Base-by-base conservation (phyloP, 2,329 filamentous ascomycete genomes). In the Trichoderma sp. region DNA sequence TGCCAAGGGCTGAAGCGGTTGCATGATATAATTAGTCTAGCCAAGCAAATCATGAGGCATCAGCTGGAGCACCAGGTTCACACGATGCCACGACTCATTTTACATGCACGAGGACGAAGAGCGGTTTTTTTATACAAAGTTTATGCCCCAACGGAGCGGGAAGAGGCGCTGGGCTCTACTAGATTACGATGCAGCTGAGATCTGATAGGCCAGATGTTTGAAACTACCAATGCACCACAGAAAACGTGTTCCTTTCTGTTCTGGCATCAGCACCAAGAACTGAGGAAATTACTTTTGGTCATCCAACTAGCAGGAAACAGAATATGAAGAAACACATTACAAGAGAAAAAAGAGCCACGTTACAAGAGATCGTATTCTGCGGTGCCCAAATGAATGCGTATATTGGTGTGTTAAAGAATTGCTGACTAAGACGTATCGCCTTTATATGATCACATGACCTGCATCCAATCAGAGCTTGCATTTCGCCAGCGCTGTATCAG, bases 361-460 rank as follows among this genome's bases (percentile, higher is more conserved):
- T 40, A 7, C 2, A 40, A 6, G 14, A 40, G 37, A 6, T 5
- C 14, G 16, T 40, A 6, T 14, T 40, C 37, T 40, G 37, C 16
- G 35, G 37, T 6, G 0, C 37, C 19, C 37, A 11, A 14, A 29
- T 19, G 31, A 14, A 40, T 16, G 31, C 19, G 19, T 14, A 29
- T 31, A 7, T 31, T 31, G 31, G 8, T 33, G 31, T 8, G 1
- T 55, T 21, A 24, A 1, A 52, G 37, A 0, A 2, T 8, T 55
- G 66, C n/a, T 68, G 58, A 68, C 66, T 68, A 68, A 62, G 66
- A 4, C 5, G 3, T 16, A 21, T 4, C 27, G 11, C 47, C 21
- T 37, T 68, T 68, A 10, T 3, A 0, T 52, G 35, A 6, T 68
- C 66, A 68, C 66, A 68, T 68, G 66, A 68, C 66, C 47, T 27